Base-by-base conservation (phyloP, 805 yeast genomes). In the Saccharomycopsis sp. region DNA sequence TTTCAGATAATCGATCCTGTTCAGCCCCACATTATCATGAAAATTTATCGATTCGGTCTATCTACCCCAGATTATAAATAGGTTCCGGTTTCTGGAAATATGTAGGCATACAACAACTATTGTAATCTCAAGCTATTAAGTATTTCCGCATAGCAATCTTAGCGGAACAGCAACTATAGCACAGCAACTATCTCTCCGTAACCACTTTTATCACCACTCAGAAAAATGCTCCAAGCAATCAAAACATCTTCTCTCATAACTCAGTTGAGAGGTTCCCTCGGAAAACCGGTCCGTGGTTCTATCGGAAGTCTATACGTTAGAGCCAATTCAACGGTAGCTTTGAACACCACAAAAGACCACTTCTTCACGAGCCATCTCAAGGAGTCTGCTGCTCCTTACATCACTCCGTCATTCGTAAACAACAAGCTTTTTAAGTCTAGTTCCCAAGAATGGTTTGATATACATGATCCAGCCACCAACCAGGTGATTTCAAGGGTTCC, bases 401-500 rank as follows among this genome's bases (percentile, higher is more conserved):
- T 75, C 55, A 80, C 84, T 2, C 83, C 83, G 15, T 68, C 75
- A 48, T 80, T 80, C 66, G 64, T 73, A 61, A 68, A 78, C 64
- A 79, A 79, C 64, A 57, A 77, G 66, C 70, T 79, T 57, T 64
- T 77, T 63, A 73, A 77, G 63, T 76, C 80, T 0, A 76, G 75
- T 54, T 72, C 87, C 5, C 64, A 72, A 14, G 75, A 75, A 61
- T 80, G 90, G 90, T 82, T 78, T 65, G 89, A 85, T 61, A 77
- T 87, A 56, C 82, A 77, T 68, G 92, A 86, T 68, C 92, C 92
- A 21, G 87, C 91, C 58, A 86, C 92, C 56, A 79, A 85, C 70
- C 67, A 74, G 62, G 80, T 85, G 52, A 82, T 87, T 47, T 76
- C 87, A 34, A 76, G 79, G 63, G 91, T 85, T 23, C 91, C 92